Base-by-base conservation (phyloP, 352 stramenopile species). In the Globisporangium camurandrum region DNA sequence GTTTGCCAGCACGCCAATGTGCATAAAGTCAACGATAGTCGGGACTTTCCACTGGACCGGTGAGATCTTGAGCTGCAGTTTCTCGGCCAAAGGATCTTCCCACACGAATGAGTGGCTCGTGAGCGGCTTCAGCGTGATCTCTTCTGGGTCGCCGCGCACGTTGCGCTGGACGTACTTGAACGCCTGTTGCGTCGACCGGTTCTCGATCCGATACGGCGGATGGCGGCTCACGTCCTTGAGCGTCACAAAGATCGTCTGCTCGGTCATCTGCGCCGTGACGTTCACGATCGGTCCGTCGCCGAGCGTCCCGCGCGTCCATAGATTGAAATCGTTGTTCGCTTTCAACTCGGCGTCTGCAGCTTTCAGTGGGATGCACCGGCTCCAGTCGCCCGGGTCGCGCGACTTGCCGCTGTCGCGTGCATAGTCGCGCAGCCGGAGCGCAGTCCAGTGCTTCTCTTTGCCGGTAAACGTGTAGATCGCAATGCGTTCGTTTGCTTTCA, bases 151-250 rank as follows among this genome's bases (percentile, higher is more conserved):
- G 39, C 83, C 81, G 8, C 75, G 56, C n/a, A n/a, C n/a, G 26
- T 62, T 66, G 28, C 75, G 60, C 36, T 94, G 84, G 3, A 82
- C 56, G 40, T 94, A 95, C n/a, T 74, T 63, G 54, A 93, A 85
- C 16, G 77, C 62, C 51, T 80, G 59, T 10, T 63, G 69, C 11
- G 71, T 87, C 33, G 79, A 95, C 2, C 84, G 79, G 54, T 95
- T 95, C 49, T 95, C 84, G 43, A 95, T 91, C 14, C 84, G 84
- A 46, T 92, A 90, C 17, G 67, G 75, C 14, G 84, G 82, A 0
- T 61, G 74, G 14, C 56, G 42, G 6, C 82, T 91, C 47, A 85
- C 75, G 49, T 95, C 84, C 20, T 62, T 80, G 11, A 92, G 56
- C 17, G 65, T 81, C 8, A 67, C 61, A 30, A 84, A 91, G n/a